Evolutionary conservation across 345 rosid species (phyloP).

Genomic region (Salix arbutifolia): DNA sequence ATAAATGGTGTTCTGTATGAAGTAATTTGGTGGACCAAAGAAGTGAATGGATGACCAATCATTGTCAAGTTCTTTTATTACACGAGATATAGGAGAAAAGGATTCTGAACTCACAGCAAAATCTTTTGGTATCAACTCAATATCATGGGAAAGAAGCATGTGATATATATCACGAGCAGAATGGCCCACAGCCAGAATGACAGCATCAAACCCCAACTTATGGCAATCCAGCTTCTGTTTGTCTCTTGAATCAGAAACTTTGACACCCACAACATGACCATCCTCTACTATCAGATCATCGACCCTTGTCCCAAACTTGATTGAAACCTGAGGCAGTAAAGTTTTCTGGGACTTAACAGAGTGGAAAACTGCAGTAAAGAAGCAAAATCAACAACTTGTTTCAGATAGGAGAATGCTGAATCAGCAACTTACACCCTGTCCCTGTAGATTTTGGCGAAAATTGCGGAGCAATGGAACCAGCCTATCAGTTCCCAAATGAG

Average conservation of each 20-base stretch:
- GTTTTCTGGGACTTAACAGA: background rate
- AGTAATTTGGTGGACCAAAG: background rate
- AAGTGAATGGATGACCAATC: background rate
- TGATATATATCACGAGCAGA: slow-evolving; percentile 92
- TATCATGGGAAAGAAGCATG: slow-evolving; percentile 82
- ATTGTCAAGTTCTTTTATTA: background rate
- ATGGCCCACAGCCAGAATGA: slow-evolving; percentile 90
- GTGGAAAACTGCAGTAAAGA: background rate
- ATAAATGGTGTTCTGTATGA: background rate
- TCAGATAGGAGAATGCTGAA: background rate
- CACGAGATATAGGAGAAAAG: background rate
- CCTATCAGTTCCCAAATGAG: slow-evolving; percentile 93
- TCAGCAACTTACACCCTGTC: slow-evolving; percentile 57
- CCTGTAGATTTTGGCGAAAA: slow-evolving; percentile 74
- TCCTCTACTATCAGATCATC: slow-evolving; percentile 71
- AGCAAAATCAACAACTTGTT: background rate
- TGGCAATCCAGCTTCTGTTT: slow-evolving; percentile 29
- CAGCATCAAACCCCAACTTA: slow-evolving; percentile 59
- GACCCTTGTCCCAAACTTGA: slow-evolving; percentile 76
- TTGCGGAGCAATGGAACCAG: slow-evolving; percentile 76
- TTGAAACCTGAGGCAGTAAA: slow-evolving; percentile 47
- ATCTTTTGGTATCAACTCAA: slow-evolving; percentile 74
- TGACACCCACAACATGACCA: slow-evolving; percentile 64
- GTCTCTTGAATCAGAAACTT: slow-evolving; percentile 54
- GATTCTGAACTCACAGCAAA: slow-evolving; percentile 63